Conservation (phyloP, 176 grass and related monocot species). For the Miscanthus lutarioriparius region DNA sequence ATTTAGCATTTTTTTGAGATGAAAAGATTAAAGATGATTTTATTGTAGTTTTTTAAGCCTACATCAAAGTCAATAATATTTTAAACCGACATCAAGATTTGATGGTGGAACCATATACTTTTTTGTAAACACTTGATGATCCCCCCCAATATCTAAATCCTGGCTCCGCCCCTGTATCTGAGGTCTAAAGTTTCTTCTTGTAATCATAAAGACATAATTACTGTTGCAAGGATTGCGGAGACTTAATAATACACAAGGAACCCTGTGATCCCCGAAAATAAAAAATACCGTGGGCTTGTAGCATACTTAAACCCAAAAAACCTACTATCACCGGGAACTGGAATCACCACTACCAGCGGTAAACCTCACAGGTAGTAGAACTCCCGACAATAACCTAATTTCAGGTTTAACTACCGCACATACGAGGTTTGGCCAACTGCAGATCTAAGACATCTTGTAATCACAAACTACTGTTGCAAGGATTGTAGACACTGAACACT, state of each 20-base stretch:
- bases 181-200: neutral
- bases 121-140: too few relatives aligned
- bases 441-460: neutral
- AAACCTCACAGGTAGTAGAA: neutral
- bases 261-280: neutral
- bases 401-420: neutral
- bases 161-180: too few relatives aligned
- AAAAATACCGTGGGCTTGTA: neutral
- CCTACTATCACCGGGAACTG: neutral
- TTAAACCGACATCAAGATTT: too few relatives aligned
- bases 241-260: neutral
- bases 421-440: neutral
- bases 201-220: neutral
- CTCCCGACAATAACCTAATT: neutral
- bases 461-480: neutral
- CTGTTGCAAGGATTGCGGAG: neutral
- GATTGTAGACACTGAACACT: neutral
- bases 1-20: too few relatives aligned
- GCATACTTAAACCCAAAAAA: slow-evolving; percentile 20
- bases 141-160: too few relatives aligned
- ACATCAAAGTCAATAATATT: too few relatives aligned
- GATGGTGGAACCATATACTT: too few relatives aligned
- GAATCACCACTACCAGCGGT: neutral
- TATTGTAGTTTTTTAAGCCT: too few relatives aligned
- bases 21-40: too few relatives aligned